Conservation (phyloP, 192 early-diverging fungal genomes). For the Linderina pennispora region DNA sequence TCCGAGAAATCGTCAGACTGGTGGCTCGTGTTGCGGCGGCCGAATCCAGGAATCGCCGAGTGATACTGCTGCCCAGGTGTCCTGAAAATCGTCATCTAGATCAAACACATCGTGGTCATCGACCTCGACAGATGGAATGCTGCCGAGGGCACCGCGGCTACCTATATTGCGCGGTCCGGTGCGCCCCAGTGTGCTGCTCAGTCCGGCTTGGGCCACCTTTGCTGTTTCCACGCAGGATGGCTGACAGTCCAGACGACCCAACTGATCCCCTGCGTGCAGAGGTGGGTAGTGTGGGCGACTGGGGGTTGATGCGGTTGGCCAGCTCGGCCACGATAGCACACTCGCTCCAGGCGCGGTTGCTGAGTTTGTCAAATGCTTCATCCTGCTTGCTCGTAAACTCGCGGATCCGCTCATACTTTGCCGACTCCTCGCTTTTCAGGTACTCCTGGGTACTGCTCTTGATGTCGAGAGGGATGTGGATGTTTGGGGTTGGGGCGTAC, state of each 20-base stretch:
- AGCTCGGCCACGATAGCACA: conserved; percentile 22
- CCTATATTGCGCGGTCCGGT: not conserved
- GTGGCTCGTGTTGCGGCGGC: not conserved
- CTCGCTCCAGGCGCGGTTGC: conserved; percentile 20
- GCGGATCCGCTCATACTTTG: conserved; percentile 35
- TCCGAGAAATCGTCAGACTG: conserved; percentile 24
- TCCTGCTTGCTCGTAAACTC: conserved; percentile 36
- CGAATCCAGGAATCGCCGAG: too few species aligned
- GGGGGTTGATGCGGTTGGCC: conserved; percentile 12
- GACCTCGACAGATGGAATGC: not conserved
- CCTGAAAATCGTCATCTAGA: not conserved
- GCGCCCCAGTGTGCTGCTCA: not conserved
- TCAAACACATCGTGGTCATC: not conserved
- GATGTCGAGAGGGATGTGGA: conserved; percentile 35
- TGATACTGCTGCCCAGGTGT: not conserved
- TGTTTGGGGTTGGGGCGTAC: conserved; percentile 1
- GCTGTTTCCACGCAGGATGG: conserved; percentile 27
- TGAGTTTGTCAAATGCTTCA: conserved; percentile 19
- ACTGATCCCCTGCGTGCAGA: conserved; percentile 1
- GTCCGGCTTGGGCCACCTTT: too few species aligned
- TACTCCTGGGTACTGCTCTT: conserved; percentile 22
- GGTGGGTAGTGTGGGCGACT: conserved; percentile 1
- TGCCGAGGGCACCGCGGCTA: too few species aligned
- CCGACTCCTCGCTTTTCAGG: conserved; percentile 25
- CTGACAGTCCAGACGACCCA: conserved; percentile 35